Base-by-base conservation (phyloP, 805 yeast species). In the Hanseniaspora lindneri region DNA sequence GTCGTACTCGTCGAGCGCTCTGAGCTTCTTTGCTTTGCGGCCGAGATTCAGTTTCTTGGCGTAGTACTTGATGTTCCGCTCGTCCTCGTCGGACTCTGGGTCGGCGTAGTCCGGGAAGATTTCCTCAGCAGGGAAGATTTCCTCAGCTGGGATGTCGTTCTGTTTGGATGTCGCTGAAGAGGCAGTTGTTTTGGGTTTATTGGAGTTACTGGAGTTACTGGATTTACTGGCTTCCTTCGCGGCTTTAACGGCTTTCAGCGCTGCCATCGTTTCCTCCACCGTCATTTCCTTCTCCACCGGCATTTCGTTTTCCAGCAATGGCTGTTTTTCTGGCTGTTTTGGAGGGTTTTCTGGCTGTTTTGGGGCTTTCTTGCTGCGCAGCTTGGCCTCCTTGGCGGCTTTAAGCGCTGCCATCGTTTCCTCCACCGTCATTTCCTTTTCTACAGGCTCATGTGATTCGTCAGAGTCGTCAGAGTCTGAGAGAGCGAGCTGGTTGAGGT, bases 31-130 rank as follows among this genome's bases (percentile, higher is more conserved):
- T 14, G 68, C 69, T 48, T 70, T 72, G 0, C 77, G 75, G 54
- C 77, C 77, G 55, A 83, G 61, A 1, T 94, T 94, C 9, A 88
- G 68, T 57, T 83, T 80, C 53, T 80, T 81, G 3, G 96, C 88
- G 61, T 86, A 88, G 58, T 80, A 85, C 37, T 73, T 76, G 65
- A 83, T 79, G 47, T 88, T 95, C 50, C 76, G 79, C 51, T 84
- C 94, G 55, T 83, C 94, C 53, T 73, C 70, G 41, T 66, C 65
- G 55, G 74, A 58, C 29, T 72, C 63, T 5, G 73, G 75, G 32
- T 68, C 67, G 32, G 77, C 79, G 3, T 70, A 69, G 1, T 74
- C 67, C 6, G 69, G 63, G 54, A 56, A 53, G 42, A 56, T 60
- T 52, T 52, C 62, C 34, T 51, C 50, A n/a, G 46, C 53, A 28